Conservation (phyloP, 345 rosid genomes). For the Lepidium aucheri region DNA sequence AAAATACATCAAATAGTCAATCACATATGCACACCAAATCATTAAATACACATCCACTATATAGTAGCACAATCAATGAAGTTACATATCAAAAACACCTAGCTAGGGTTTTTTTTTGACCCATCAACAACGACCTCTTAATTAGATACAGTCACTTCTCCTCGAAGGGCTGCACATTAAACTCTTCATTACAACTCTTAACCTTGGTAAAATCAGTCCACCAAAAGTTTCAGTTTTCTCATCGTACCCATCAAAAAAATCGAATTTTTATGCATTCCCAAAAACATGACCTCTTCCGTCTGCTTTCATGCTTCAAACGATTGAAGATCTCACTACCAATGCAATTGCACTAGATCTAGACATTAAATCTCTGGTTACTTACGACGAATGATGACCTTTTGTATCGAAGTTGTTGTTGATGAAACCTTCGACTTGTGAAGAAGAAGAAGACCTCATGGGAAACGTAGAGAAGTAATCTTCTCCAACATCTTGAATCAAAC, state of each 20-base stretch:
- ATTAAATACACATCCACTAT: background rate
- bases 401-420: conserved; percentile 9
- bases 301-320: conserved; percentile 1
- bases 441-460: conserved; percentile 27
- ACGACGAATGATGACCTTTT: conserved; percentile 14
- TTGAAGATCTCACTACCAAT: background rate
- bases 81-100: conserved; percentile 10
- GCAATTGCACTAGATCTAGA: background rate
- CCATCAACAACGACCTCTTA: background rate
- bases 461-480: conserved; percentile 28
- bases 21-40: conserved; percentile 11
- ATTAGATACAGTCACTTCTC: conserved; percentile 22
- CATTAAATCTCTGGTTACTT: background rate
- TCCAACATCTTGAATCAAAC: conserved; percentile 30
- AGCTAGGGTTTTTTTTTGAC: conserved; percentile 1
- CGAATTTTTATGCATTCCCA: background rate
- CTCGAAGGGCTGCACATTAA: conserved; percentile 17
- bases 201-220: conserved; percentile 8
- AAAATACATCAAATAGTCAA: background rate
- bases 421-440: conserved; percentile 22
- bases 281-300: background rate
- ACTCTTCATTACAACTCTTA: background rate
- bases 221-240: conserved; percentile 4
- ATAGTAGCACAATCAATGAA: background rate
- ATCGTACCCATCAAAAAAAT: background rate